Evolutionary conservation across 768 basidiomycete genomes (phyloP).

Genomic region (Suillus plorans): DNA sequence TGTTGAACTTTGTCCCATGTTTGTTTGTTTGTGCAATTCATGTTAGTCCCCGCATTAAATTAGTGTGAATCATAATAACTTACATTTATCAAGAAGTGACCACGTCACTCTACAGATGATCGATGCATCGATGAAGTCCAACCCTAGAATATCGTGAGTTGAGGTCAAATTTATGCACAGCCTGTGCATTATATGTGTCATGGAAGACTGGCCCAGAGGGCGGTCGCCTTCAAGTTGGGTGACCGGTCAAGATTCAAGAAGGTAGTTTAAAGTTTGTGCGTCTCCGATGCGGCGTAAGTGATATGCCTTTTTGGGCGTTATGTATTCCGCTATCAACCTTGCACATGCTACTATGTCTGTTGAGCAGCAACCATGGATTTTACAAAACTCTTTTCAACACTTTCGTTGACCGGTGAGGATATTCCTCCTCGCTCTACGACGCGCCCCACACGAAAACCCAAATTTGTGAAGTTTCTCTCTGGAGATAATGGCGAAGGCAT

Average conservation of each 20-base stretch:
- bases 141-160: neutral
- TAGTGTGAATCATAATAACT: too few relatives aligned
- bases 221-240: too few relatives aligned
- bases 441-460: neutral
- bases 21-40: neutral
- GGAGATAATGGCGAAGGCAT: constrained; percentile 27
- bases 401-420: neutral
- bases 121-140: neutral
- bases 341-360: neutral
- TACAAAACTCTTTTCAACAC: neutral
- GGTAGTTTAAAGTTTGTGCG: neutral
- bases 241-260: neutral
- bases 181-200: neutral
- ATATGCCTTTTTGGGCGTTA: neutral
- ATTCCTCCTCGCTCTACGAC: neutral
- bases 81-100: neutral
- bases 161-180: neutral
- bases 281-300: neutral
- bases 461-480: constrained; percentile 23
- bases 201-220: neutral
- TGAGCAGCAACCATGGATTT: constrained; percentile 1
- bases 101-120: neutral
- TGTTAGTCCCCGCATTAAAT: neutral
- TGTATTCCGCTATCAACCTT: too few relatives aligned
- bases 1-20: neutral